Conservation (phyloP, 2,329 filamentous ascomycete species). For the Tolypocladium tropicale region DNA sequence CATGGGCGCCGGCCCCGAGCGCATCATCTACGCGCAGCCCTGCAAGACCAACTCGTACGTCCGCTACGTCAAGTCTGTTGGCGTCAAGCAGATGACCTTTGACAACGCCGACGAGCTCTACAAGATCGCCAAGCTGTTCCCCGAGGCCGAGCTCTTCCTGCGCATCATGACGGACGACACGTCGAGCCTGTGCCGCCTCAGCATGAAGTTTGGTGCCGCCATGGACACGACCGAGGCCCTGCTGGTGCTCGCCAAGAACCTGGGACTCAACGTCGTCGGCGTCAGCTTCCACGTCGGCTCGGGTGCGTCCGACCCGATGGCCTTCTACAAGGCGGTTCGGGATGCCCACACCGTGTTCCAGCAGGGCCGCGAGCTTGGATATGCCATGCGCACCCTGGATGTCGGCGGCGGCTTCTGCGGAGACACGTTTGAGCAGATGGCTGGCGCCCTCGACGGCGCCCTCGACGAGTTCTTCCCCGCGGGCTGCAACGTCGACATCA, state of each 20-base stretch:
- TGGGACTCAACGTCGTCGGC: conserved; percentile 84
- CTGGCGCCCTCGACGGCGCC: conserved; percentile 65
- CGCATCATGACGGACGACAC: conserved; percentile 96
- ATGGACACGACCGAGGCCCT: conserved; percentile 72
- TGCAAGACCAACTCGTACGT: conserved; percentile 99
- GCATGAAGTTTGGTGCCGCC: conserved; percentile 93
- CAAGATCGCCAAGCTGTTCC: conserved; percentile 91
- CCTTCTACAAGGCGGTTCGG: conserved; percentile 82
- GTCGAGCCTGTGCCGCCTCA: conserved; percentile 84
- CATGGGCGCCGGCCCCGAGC: conserved; percentile 72
- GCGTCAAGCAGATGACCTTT: conserved; percentile 97
- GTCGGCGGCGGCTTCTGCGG: conserved; percentile 89
- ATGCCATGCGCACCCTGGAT: conserved; percentile 76
- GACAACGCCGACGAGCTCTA: conserved; percentile 97
- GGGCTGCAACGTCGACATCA: conserved; percentile 62
- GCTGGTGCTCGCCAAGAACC: conserved; percentile 66
- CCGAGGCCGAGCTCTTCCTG: conserved; percentile 80
- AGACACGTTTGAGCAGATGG: conserved; percentile 88
- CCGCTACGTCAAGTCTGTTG: conserved; percentile 72
- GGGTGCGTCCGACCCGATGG: conserved; percentile 84
- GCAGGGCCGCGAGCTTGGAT: conserved; percentile 67
- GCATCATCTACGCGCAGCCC: conserved; percentile 97
- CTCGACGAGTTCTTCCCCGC: conserved; percentile 84
- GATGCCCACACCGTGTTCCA: conserved; percentile 87
- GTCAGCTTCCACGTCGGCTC: conserved; percentile 98